Conservation (phyloP, 805 yeast genomes). For the Pichia heedii region DNA sequence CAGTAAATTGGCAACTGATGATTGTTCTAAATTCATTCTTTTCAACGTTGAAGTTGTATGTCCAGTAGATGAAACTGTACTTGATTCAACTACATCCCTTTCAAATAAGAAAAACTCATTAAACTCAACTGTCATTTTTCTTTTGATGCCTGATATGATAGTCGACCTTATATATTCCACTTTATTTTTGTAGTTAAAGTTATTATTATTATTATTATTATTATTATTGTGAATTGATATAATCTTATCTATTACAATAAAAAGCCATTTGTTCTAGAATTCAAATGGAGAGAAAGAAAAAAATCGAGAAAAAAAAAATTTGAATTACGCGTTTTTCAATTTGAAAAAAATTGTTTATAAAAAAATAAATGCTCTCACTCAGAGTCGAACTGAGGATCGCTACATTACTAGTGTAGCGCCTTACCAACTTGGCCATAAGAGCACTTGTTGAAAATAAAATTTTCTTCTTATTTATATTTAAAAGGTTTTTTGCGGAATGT, state of each 20-base stretch:
- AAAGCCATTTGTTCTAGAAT: not conserved
- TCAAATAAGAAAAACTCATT: too few relatives aligned
- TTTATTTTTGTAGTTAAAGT: too few relatives aligned
- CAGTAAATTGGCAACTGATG: not conserved
- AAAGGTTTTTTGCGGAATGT: too few relatives aligned
- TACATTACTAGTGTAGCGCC: slow-evolving; percentile 17
- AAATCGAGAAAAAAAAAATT: not conserved
- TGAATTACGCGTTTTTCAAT: not conserved
- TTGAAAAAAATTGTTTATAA: not conserved
- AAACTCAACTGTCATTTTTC: too few relatives aligned
- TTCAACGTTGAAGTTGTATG: not conserved
- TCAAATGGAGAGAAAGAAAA: not conserved
- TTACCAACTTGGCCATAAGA: slow-evolving; percentile 17
- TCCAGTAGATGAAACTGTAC: not conserved
- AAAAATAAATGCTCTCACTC: slow-evolving; percentile 14
- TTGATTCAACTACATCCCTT: not conserved
- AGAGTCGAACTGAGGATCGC: slow-evolving; percentile 16
- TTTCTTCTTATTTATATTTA: too few relatives aligned
- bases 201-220: too few relatives aligned
- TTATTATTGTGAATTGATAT: too few relatives aligned
- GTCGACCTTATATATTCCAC: too few relatives aligned
- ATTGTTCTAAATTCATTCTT: not conserved
- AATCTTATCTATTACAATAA: too few relatives aligned
- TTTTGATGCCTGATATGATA: too few relatives aligned
- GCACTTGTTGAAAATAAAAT: slow-evolving; percentile 5